These are phyloP conservation scores for Neospermospora avenae DNA, from an alignment of 2,329 filamentous ascomycete species.

Conservation along the genomic window DNA sequence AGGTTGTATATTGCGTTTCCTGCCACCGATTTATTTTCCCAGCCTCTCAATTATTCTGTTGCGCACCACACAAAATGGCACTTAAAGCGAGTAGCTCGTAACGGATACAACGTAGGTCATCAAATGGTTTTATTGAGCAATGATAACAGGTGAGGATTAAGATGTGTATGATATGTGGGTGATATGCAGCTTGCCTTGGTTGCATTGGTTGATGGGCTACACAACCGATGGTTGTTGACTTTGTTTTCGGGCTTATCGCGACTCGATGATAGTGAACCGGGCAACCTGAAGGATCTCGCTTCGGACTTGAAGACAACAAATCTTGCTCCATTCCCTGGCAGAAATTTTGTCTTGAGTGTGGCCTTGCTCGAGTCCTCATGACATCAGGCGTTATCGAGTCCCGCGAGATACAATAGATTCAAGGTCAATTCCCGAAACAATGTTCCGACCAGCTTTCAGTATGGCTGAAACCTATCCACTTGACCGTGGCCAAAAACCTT, in stretches of 20 bases:
- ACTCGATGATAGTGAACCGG: slow-evolving; percentile 5
- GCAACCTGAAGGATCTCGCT: neutral
- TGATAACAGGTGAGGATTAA: neutral
- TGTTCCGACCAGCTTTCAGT: too few relatives aligned
- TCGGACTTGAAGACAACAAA: neutral
- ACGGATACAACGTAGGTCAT: neutral
- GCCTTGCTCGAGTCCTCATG: too few relatives aligned
- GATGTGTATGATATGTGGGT: neutral
- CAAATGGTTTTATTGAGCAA: neutral
- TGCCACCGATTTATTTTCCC: neutral
- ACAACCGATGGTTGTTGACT: slow-evolving; percentile 4
- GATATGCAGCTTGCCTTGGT: slow-evolving; percentile 4
- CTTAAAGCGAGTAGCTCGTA: neutral
- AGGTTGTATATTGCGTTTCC: slow-evolving; percentile 18
- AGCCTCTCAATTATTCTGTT: neutral
- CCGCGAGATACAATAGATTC: too few relatives aligned
- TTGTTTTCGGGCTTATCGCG: slow-evolving; percentile 6
- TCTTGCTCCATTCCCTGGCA: neutral
- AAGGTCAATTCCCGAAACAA: too few relatives aligned
- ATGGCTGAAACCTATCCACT: too few relatives aligned
- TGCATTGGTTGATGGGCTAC: neutral
- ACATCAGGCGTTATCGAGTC: neutral
- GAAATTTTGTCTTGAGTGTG: neutral
- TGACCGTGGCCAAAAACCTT: too few relatives aligned
- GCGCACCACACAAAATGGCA: neutral